A percentile compares a stretch with the other conserved stretches of the same genome.
These are phyloP conservation scores for Solanum paucissectum DNA, from an alignment of 257 asterid species.

Conservation along the genomic window DNA sequence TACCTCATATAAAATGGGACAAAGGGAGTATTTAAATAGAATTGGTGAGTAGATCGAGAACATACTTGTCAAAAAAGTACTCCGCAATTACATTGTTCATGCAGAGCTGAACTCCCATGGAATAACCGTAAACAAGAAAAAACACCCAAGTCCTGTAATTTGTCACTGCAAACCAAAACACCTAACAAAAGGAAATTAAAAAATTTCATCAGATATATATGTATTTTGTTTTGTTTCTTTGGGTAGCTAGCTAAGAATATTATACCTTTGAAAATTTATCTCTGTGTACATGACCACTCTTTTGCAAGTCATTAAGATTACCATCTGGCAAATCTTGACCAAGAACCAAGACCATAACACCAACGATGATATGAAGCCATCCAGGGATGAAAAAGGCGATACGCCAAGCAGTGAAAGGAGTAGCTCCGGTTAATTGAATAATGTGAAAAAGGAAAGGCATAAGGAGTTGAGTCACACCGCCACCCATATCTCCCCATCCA, in stretches of 20 bases:
- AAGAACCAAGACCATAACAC: slow-evolving; percentile 1
- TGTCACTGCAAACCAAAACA: not conserved
- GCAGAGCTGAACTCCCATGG: slow-evolving; percentile 13
- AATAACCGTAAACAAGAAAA: not conserved
- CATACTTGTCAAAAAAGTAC: not conserved
- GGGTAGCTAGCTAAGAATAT: not conserved
- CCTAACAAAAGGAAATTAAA: not conserved
- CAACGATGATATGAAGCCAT: slow-evolving; percentile 8
- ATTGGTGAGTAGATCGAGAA: not conserved
- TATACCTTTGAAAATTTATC: slow-evolving; percentile 5
- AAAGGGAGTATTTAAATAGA: not conserved
- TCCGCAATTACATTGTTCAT: slow-evolving; percentile 3
- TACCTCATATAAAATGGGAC: too few species aligned
- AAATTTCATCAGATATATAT: not conserved
- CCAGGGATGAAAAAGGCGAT: slow-evolving; percentile 9
- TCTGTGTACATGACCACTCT: not conserved
- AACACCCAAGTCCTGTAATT: slow-evolving; percentile 13
- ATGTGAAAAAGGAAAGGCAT: slow-evolving; percentile 12
- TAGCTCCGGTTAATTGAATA: not conserved
- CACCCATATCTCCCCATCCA: slow-evolving; percentile 15
- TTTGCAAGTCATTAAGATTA: not conserved
- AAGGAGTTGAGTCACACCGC: slow-evolving; percentile 9
- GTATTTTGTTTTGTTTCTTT: not conserved
- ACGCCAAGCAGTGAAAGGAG: slow-evolving; percentile 13
- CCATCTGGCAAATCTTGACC: slow-evolving; percentile 15